A percentile compares a stretch with the other conserved stretches of the same genome.
These are phyloP conservation scores for Solanum clarkiae DNA, from an alignment of 257 asterid genomes.

Conservation along the genomic window DNA sequence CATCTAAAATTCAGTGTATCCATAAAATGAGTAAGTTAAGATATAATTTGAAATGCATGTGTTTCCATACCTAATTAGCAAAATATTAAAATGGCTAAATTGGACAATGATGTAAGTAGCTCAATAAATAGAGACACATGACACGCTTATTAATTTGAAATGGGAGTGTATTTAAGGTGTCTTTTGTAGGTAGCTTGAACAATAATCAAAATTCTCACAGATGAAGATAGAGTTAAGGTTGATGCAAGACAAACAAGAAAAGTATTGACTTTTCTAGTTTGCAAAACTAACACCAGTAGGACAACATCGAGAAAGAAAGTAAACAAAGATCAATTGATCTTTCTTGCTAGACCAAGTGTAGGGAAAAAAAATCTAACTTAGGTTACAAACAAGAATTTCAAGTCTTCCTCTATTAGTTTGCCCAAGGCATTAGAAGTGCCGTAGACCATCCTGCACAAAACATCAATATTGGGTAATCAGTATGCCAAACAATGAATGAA, in stretches of 20 bases:
- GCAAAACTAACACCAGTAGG: not conserved
- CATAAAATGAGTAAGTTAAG: not conserved
- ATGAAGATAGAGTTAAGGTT: not conserved
- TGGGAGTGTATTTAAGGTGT: not conserved
- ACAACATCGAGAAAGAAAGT: not conserved
- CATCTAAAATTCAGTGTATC: not conserved
- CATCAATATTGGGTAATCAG: not conserved
- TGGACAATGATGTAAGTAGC: not conserved
- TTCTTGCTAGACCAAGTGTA: not conserved
- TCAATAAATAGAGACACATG: not conserved
- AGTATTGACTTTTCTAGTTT: not conserved
- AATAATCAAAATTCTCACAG: not conserved
- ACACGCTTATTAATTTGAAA: not conserved
- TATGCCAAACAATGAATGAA: not conserved
- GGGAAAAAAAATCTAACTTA: slow-evolving; percentile 7
- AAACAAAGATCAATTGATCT: not conserved
- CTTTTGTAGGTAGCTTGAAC: not conserved
- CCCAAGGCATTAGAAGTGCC: slow-evolving; percentile 66
- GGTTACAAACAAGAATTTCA: slow-evolving; percentile 62
- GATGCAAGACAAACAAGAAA: not conserved
- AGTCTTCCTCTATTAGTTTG: slow-evolving; percentile 65
- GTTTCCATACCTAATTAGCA: not conserved
- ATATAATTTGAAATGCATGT: not conserved
- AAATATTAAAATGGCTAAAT: not conserved
- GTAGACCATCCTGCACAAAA: slow-evolving; percentile 55